These are phyloP conservation scores for Pouteria glomerata DNA, from an alignment of 148 eudicot species.

Conservation along the genomic window DNA sequence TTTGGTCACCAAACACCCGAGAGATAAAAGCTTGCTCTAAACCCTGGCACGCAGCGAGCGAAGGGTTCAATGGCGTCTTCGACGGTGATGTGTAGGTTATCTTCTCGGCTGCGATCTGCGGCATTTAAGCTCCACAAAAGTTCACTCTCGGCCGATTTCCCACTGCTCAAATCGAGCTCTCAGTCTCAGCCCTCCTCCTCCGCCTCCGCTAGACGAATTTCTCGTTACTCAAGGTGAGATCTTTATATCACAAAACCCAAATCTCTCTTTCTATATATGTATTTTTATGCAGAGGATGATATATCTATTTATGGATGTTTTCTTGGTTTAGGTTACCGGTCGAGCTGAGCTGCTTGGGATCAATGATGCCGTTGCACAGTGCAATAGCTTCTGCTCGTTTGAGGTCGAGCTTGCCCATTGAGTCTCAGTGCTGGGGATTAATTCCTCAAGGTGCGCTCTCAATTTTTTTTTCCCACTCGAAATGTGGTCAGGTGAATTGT, in stretches of 20 bases:
- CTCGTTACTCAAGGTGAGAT: conserved; percentile 12
- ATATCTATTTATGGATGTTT: not conserved
- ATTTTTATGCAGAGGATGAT: not conserved
- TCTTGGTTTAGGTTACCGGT: conserved; percentile 13
- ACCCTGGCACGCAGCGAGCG: not conserved
- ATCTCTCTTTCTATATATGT: not conserved
- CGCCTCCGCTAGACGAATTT: conserved; percentile 8
- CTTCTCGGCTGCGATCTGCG: conserved; percentile 10
- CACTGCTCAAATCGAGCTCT: conserved; percentile 6
- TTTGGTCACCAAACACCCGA: too few species aligned
- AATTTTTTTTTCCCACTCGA: not conserved
- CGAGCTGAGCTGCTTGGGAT: conserved; percentile 22
- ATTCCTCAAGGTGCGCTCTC: conserved; percentile 15
- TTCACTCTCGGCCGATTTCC: not conserved
- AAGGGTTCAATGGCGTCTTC: conserved; percentile 15
- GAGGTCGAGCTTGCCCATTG: conserved; percentile 15
- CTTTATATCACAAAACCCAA: not conserved
- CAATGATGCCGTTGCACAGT: conserved; percentile 22
- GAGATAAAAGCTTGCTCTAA: not conserved
- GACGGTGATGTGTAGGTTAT: conserved; percentile 9
- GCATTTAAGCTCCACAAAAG: conserved; percentile 4
- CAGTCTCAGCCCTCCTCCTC: not conserved
- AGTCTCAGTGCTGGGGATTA: conserved; percentile 15
- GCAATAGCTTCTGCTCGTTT: conserved; percentile 18
- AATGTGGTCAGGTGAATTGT: not conserved